Percentiles rank a stretch among this genome's conserved stretches.
These are phyloP conservation scores for Penicillium sp. DNA, from an alignment of 2,329 filamentous ascomycete species.

Conservation along the genomic window DNA sequence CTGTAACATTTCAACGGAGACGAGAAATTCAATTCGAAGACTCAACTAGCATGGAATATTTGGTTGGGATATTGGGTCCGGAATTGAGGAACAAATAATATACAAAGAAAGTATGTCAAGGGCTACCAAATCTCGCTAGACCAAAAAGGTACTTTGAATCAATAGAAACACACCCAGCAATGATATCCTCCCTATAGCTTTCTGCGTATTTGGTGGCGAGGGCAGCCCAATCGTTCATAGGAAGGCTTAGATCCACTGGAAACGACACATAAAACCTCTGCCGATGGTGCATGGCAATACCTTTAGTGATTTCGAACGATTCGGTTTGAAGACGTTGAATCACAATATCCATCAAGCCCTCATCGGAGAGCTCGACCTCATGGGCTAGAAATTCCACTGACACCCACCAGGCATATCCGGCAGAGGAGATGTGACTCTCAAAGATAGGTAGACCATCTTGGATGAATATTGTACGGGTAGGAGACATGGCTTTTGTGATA, in stretches of 20 bases:
- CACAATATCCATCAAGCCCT: neutral
- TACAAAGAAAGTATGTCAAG: neutral
- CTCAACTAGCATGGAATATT: too few species aligned
- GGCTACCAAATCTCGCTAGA: neutral
- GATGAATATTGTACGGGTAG: neutral
- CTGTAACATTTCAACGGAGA: too few species aligned
- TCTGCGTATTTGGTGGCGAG: neutral
- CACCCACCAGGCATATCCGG: neutral
- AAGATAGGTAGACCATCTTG: neutral
- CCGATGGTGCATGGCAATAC: neutral
- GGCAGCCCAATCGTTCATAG: neutral
- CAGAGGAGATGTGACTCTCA: neutral
- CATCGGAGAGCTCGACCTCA: neutral
- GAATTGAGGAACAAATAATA: too few species aligned
- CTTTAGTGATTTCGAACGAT: neutral
- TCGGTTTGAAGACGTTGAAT: neutral
- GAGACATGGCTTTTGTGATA: neutral
- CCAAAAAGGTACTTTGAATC: neutral
- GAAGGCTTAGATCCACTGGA: neutral
- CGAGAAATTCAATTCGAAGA: too few species aligned
- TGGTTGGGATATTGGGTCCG: too few species aligned
- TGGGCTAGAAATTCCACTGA: neutral
- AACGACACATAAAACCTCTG: neutral
- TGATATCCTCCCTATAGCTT: neutral
- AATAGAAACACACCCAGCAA: neutral